A percentile compares a stretch with the other conserved stretches of the same genome.
These are phyloP conservation scores for Puccinia coronata DNA, from an alignment of 1,284 basidiomycete species.

Conservation along the genomic window DNA sequence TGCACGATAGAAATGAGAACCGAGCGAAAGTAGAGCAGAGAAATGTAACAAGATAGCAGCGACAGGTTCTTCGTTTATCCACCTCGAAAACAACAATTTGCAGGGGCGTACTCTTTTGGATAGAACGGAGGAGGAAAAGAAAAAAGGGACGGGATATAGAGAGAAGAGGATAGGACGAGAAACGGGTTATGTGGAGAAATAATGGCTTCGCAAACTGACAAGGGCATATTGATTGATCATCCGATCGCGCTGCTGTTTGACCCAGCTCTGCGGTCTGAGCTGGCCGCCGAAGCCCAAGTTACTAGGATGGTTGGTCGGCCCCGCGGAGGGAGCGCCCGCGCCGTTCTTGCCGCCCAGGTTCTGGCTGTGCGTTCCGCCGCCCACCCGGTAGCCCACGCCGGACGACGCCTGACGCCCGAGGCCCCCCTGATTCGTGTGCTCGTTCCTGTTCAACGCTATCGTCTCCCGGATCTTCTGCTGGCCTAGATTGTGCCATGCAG, in stretches of 20 bases:
- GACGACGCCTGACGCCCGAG: background rate
- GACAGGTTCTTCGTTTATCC: too few relatives aligned
- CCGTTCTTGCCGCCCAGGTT: background rate
- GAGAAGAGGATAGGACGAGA: background rate
- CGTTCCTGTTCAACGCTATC: conserved; percentile 41
- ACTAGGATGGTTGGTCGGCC: background rate
- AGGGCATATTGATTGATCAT: conserved; percentile 33
- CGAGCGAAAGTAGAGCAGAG: background rate
- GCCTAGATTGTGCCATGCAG: conserved; percentile 45
- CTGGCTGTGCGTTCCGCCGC: background rate
- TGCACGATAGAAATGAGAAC: background rate
- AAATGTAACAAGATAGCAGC: background rate
- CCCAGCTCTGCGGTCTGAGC: conserved; percentile 47
- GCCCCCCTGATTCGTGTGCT: conserved; percentile 14
- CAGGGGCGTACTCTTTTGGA: background rate
- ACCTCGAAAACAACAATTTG: background rate
- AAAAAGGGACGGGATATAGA: background rate
- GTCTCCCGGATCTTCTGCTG: conserved; percentile 45
- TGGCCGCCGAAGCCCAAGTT: conserved; percentile 29
- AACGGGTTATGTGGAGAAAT: background rate
- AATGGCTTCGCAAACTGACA: conserved; percentile 34
- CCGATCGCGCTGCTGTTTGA: conserved; percentile 47
- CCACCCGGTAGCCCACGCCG: conserved; percentile 8
- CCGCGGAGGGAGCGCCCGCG: background rate
- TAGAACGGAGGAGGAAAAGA: background rate